Conservation (phyloP, 306 rosid species). For the Lotus japonicus region DNA sequence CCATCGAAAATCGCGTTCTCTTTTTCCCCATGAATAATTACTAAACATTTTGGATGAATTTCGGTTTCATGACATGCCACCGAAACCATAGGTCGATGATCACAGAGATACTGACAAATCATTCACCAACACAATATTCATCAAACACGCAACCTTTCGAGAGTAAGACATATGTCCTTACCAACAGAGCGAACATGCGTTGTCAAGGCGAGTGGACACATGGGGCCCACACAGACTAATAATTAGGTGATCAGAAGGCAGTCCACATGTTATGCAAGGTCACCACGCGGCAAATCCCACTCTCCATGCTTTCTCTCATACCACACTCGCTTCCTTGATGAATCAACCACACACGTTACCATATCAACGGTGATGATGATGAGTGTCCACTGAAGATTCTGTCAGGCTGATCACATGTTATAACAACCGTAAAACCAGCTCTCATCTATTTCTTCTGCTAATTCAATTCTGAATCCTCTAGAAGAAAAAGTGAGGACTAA, state of each 20-base stretch:
- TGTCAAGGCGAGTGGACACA: no score
- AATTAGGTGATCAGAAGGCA: slow-evolving; percentile 38
- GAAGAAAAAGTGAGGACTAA: not conserved
- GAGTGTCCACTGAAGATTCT: not conserved
- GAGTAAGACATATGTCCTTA: no score
- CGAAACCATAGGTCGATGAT: no score
- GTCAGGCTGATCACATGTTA: not conserved
- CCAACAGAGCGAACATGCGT: no score
- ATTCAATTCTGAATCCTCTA: slow-evolving; percentile 14
- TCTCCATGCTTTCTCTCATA: not conserved
- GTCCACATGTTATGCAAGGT: slow-evolving; percentile 18
- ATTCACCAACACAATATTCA: no score
- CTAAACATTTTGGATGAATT: no score
- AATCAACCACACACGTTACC: not conserved
- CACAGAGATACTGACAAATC: no score
- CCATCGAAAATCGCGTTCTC: slow-evolving; percentile 5
- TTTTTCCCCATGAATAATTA: not conserved
- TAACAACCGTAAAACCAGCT: slow-evolving; percentile 5
- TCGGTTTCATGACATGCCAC: no score
- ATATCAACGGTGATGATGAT: not conserved
- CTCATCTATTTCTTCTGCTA: slow-evolving; percentile 8
- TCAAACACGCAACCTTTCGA: no score
- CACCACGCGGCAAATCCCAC: slow-evolving; percentile 32
- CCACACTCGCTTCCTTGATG: not conserved
- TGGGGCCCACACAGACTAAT: slow-evolving; percentile 37